These are phyloP conservation scores for Lycium ferocissimum DNA, from an alignment of 257 asterid species.

Conservation along the genomic window DNA sequence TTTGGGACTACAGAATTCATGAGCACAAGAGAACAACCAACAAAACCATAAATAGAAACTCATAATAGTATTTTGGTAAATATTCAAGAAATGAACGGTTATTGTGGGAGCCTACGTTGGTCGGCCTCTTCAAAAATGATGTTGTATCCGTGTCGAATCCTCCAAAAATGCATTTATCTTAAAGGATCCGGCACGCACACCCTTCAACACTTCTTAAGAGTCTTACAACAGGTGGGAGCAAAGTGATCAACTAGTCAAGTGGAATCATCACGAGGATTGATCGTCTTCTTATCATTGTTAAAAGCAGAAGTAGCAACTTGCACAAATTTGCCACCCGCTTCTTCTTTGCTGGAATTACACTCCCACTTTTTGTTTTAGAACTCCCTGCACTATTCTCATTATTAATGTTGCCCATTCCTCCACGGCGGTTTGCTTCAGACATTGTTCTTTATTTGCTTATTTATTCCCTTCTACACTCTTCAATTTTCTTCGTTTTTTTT, in stretches of 20 bases:
- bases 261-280: neutral
- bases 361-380: neutral
- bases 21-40: too few relatives aligned
- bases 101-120: neutral
- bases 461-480: neutral
- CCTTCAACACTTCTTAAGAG: too few relatives aligned
- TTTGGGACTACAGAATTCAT: too few relatives aligned
- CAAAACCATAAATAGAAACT: neutral
- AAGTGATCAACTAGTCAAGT: neutral
- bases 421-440: neutral
- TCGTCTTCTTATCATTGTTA: neutral
- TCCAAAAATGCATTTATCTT: too few relatives aligned
- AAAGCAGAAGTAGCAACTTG: neutral
- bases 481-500: neutral
- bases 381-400: neutral
- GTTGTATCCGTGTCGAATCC: too few relatives aligned
- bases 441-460: neutral
- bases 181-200: too few relatives aligned
- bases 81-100: neutral
- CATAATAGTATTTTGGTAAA: neutral
- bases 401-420: neutral
- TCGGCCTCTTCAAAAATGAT: too few relatives aligned
- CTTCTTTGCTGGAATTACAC: neutral
- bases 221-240: neutral
- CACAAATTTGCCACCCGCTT: neutral